Base-by-base conservation (phyloP, 73 alveolate species). In the Paramecium octaurelia region DNA sequence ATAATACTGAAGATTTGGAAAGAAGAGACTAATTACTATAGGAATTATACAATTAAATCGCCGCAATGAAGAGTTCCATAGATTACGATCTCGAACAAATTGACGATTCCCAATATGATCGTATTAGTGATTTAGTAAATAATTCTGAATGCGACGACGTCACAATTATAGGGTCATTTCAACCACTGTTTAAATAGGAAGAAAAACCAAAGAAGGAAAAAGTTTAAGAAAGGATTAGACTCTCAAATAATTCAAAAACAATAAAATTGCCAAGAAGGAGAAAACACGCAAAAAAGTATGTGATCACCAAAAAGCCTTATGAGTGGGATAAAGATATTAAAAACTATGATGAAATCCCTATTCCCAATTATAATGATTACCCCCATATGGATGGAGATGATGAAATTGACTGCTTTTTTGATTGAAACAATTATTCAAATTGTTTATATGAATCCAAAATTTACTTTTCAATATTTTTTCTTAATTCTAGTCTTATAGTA, bases 231-330 rank as follows among this genome's bases (percentile, higher is more conserved):
- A 27, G 84, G 9, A 64, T 64, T 14, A 24, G 42, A 64, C 31
- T 64, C 7, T 12, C 84, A 64, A 64, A 64, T 20, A 64, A 64
- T 64, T 64, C 42, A 11, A 64, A 64, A 27, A 64, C 84, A 23
- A 64, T 64, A 27, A 64, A 64, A 64, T 34, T 64, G 12, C 84
- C 84, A 64, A 64, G 84, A 64, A 64, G 48, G 31, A 64, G 84
- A 34, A 64, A 64, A 27, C 84, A 64, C 12, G 50, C 84, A 3
- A 64, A 64, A 27, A 64, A 64, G 12, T 64, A 64, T 64, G 84
- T 64, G 24, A 64, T 64, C 12, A 24, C 84, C 8, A 64, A 64
- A 64, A 64, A 64, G 10, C 84, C 84, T 23, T 64, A 64, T 24
- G 84, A 64, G 27, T 64, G 84, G 84, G 84, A 64, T 27, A 64